Conservation (phyloP, 352 stramenopile species). For the Halophytophthora polymorphica region DNA sequence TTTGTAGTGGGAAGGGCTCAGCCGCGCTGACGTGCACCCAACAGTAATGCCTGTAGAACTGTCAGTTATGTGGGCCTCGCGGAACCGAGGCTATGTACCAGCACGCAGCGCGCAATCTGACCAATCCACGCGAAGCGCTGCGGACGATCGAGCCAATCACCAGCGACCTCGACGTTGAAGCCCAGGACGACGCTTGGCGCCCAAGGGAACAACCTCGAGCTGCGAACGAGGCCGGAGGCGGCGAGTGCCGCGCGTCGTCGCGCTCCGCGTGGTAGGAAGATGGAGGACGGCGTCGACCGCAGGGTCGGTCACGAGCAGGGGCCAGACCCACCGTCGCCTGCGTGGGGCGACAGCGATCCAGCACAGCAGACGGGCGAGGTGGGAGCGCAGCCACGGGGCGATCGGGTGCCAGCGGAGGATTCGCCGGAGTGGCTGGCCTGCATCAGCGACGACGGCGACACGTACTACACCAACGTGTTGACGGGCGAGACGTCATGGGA, state of each 20-base stretch:
- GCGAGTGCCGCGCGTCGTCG: not conserved
- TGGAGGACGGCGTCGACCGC: not conserved
- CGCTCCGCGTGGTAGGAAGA: not conserved
- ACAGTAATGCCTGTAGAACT: too few species aligned
- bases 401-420: not conserved
- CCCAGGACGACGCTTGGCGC: too few species aligned
- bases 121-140: too few species aligned
- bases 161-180: too few species aligned
- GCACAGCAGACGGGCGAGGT: not conserved
- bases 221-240: not conserved
- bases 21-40: too few species aligned
- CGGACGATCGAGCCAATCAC: too few species aligned
- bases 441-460: conserved; percentile 35
- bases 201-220: too few species aligned
- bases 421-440: conserved; percentile 31
- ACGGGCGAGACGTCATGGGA: conserved; percentile 48
- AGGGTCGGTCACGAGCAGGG: not conserved
- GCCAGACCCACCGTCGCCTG: not conserved
- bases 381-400: not conserved
- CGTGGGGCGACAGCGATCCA: not conserved
- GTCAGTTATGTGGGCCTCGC: too few species aligned
- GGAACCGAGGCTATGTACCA: too few species aligned
- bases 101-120: too few species aligned
- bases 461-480: conserved; percentile 39
- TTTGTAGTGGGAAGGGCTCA: too few species aligned